Conservation (phyloP, 2,329 filamentous ascomycete genomes). For the Rhynchosporium secalis region DNA sequence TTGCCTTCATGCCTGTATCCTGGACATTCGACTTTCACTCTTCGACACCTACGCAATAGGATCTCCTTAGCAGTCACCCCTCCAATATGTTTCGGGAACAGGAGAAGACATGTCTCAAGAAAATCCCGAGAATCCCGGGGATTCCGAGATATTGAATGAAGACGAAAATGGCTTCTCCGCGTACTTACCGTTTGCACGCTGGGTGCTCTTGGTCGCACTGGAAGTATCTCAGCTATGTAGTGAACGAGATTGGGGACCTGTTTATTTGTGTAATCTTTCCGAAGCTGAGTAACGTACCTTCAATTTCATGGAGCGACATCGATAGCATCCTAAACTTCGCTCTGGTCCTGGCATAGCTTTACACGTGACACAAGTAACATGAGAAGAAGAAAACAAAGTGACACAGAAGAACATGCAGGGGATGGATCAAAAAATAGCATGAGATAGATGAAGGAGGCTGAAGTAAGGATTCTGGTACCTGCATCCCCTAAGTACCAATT, state of each 20-base stretch:
- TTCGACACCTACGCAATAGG: background rate
- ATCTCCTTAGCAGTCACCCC: no score
- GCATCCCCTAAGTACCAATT: background rate
- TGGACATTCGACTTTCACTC: constrained; percentile 6
- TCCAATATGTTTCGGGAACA: no score
- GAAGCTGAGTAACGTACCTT: background rate
- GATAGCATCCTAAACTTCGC: constrained; percentile 6
- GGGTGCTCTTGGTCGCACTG: constrained; percentile 9
- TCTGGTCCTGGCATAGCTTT: constrained; percentile 11
- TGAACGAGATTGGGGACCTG: background rate
- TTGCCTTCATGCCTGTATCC: constrained; percentile 1
- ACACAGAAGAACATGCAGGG: no score
- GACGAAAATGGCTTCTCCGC: no score
- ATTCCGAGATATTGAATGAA: no score
- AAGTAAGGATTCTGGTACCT: background rate
- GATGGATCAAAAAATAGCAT: background rate
- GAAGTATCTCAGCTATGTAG: background rate
- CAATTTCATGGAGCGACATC: constrained; percentile 11
- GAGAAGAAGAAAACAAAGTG: background rate
- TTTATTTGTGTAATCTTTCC: background rate
- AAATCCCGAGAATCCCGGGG: no score
- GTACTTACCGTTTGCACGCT: background rate
- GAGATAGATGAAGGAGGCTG: background rate
- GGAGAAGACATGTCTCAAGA: no score
- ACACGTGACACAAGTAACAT: background rate